A percentile compares a stretch with the other conserved stretches of the same genome.
These are phyloP conservation scores for Allium sativum DNA, from an alignment of 106 monocot genomes.

Conservation along the genomic window DNA sequence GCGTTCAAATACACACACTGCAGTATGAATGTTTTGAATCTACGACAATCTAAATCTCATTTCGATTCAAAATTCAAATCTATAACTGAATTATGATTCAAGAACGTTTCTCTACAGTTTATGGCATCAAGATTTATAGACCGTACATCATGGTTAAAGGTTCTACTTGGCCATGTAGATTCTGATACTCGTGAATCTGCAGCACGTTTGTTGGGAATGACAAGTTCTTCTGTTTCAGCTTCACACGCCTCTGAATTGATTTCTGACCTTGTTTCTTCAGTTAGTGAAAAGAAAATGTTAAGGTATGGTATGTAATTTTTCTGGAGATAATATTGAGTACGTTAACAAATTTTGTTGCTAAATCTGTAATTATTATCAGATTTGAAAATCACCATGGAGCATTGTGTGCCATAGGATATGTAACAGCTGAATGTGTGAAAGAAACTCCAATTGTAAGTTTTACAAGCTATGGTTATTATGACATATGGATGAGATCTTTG, in stretches of 20 bases:
- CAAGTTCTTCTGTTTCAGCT: slow-evolving; percentile 49
- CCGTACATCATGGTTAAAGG: slow-evolving; percentile 57
- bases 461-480: too few relatives aligned
- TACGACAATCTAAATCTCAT: too few relatives aligned
- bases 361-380: slow-evolving; percentile 22
- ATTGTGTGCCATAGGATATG: slow-evolving; percentile 81
- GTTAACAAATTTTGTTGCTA: too few relatives aligned
- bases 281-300: slow-evolving; percentile 22
- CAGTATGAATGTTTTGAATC: too few relatives aligned
- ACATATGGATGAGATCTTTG: too few relatives aligned
- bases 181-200: slow-evolving; percentile 79
- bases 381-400: slow-evolving; percentile 82
- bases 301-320: slow-evolving; percentile 63
- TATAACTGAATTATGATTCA: too few relatives aligned
- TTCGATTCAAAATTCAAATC: too few relatives aligned
- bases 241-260: slow-evolving; percentile 38
- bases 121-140: slow-evolving; percentile 57
- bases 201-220: slow-evolving; percentile 64
- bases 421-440: slow-evolving; percentile 68
- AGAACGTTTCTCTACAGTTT: slow-evolving; percentile 26
- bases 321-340: too few relatives aligned
- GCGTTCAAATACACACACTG: too few relatives aligned
- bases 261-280: slow-evolving; percentile 35
- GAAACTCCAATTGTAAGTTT: slow-evolving; percentile 43
- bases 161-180: slow-evolving; percentile 68